Evolutionary conservation across 2,329 filamentous ascomycete genomes (phyloP), one percentile per base, ranked within the genome.

Genomic region (Penicillium sp.): DNA sequence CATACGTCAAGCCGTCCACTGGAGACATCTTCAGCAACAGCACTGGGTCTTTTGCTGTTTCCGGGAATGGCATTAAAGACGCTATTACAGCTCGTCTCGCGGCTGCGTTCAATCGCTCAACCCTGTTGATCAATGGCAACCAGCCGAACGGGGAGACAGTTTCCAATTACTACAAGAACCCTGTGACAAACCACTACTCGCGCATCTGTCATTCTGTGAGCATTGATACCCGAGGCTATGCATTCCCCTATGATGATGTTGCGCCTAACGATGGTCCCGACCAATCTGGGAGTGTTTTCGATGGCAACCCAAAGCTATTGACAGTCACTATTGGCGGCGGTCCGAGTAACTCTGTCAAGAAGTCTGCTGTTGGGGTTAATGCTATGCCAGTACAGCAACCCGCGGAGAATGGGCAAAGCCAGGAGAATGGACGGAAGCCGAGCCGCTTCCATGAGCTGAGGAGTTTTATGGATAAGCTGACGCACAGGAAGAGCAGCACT

Each of bases 101-200:
- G 0, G 89, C 90, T 1, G 88, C 87, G 1, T 83, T 93, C 65
- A 91, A 92, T 72, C 81, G 90, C 23, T 86, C 82, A 34, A 92
- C 87, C 12, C 72, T 94, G 57, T 72, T 89, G 47, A 66, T 72
- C 21, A 58, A 81, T 62, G 50, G 69, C n/a, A 63, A 66, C 60
- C 84, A 82, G 72, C 85, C 82, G 15, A 76, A 81, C 52, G 75
- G 77, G 48, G 81, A 83, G 66, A 58, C 65, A 0, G 72, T 80
- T 2, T 67, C 66, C 6, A 68, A 66, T 9, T 88, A 86, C 67
- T 88, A 88, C 70, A 60, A 68, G 39, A 71, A 80, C 15, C 53
- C 62, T 3, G 69, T 82, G 46, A 87, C 85, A 40, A 89, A 89
- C 70, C 86, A 89, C 69, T 89, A 87, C 68, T 75, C 84, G 46